phyloP scores from a whole-genome alignment of 805 yeast genomes.

The Millerozyma miso region DNA sequence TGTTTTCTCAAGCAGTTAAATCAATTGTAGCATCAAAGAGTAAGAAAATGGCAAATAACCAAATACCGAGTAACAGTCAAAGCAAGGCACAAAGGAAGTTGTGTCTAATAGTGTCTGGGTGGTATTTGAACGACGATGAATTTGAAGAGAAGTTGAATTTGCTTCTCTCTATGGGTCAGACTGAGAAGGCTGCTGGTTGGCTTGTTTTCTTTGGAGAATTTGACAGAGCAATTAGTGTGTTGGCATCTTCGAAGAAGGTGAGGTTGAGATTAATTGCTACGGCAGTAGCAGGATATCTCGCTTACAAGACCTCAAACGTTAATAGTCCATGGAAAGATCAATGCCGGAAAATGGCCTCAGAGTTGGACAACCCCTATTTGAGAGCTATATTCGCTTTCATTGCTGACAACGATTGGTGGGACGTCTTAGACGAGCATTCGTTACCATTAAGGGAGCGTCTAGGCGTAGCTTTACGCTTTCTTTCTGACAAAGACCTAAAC shows the following conservation, averaged over 20 bases:
- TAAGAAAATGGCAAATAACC: constrained; percentile 42
- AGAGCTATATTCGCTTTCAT: constrained; percentile 91
- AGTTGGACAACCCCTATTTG: constrained; percentile 81
- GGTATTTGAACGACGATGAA: constrained; percentile 77
- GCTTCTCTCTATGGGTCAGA: constrained; percentile 54
- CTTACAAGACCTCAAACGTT: constrained; percentile 51
- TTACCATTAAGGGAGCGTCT: constrained; percentile 82
- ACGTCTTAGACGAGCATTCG: constrained; percentile 84
- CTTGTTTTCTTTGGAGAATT: constrained; percentile 93
- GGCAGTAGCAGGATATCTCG: constrained; percentile 86
- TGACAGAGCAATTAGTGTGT: constrained; percentile 70
- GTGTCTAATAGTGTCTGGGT: constrained; percentile 82
- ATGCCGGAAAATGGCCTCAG: constrained; percentile 84
- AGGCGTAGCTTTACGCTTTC: constrained; percentile 84
- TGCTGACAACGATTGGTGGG: constrained; percentile 96
- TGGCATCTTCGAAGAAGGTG: constrained; percentile 70
- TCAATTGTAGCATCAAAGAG: constrained; percentile 48
- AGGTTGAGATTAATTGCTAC: constrained; percentile 78
- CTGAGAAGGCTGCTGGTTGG: constrained; percentile 96
- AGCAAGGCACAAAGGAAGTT: constrained; percentile 66
- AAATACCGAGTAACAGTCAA: constrained; percentile 42
- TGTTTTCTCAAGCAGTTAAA: constrained; percentile 49
- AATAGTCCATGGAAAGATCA: constrained; percentile 91
- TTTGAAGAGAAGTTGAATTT: constrained; percentile 62
- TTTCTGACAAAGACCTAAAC: constrained; percentile 74